A percentile compares a stretch with the other conserved stretches of the same genome.
These are phyloP conservation scores for Colletotrichum plurivorum DNA, from an alignment of 2,329 filamentous ascomycete genomes.

Conservation along the genomic window DNA sequence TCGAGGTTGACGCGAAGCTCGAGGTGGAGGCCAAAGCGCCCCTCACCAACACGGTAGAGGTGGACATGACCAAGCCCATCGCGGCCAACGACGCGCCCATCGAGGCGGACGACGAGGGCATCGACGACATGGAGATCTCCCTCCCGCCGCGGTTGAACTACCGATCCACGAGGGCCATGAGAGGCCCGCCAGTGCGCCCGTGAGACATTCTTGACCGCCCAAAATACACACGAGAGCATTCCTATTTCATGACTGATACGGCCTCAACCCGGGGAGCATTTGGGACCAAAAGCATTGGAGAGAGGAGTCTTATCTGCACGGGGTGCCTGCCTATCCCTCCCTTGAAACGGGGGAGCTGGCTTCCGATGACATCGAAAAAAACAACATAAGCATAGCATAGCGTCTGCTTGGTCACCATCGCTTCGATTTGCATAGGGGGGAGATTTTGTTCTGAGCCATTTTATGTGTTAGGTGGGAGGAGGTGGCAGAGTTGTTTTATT, in stretches of 20 bases:
- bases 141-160: conserved; percentile 57
- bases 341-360: too few relatives aligned
- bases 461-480: neutral
- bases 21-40: conserved; percentile 40
- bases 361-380: conserved; percentile 15
- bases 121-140: conserved; percentile 52
- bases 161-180: conserved; percentile 58
- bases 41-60: conserved; percentile 19
- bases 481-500: neutral
- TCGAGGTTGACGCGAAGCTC: conserved; percentile 50
- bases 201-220: neutral
- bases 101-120: conserved; percentile 56
- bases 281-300: conserved; percentile 24
- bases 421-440: conserved; percentile 17
- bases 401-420: conserved; percentile 38
- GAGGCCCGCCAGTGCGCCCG: conserved; percentile 31
- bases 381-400: conserved; percentile 38
- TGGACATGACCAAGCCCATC: conserved; percentile 34
- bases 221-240: conserved; percentile 2
- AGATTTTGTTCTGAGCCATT: conserved; percentile 2
- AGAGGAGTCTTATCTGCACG: conserved; percentile 10
- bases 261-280: conserved; percentile 28
- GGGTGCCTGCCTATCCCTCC: neutral
- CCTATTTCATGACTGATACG: conserved; percentile 35
- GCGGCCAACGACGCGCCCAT: conserved; percentile 36